Evolutionary conservation across 2,329 filamentous ascomycete genomes (phyloP), one percentile per base, ranked within the genome.

Genomic region (Lecanoromycetidae sp.): DNA sequence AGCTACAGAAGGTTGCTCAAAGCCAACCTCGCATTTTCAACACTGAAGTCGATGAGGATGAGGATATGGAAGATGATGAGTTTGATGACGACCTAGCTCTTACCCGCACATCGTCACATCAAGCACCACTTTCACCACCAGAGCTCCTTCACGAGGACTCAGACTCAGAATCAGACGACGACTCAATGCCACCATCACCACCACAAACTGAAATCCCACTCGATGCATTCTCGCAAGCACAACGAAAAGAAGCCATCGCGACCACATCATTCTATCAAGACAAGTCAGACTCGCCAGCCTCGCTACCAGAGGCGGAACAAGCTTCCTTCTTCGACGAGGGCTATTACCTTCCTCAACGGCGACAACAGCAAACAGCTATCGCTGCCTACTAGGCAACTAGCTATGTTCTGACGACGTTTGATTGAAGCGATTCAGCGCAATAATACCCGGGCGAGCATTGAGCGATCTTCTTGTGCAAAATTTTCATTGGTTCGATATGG

Each of bases 171-270:
- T 76, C 75, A 52, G 81, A 81, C 53, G 69, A 87, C 65, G 80
- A 84, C 56, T 67, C 72, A 39, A 70, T 85, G 77, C 84, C 84
- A 6, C 81, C 80, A 17, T 84, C 81, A 51, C 82, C 82, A 30
- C 75, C 77, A 38, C 59, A 64, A 52, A 36, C 42, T 54, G 49
- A 54, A 19, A 37, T 48, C n/a, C 44, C 72, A 29, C 66, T 86
- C 44, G 69, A 76, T 51, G 66, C 71, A 33, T 83, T 86, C 59
- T 67, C 73, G 37, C 70, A 76, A 57, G 76, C 80, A 68, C 68
- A 77, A 57, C 55, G 60, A 54, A 54, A 63, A n/a, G n/a, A n/a
- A 55, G 63, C 61, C 48, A 64, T 68, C 51, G 63, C 63, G 25
- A 65, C 66, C 4, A 66, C 68, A 48, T 60, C 60, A 32, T 63